Evolutionary conservation across 306 rosid genomes (phyloP).

Genomic region (Canavalia gladiata): DNA sequence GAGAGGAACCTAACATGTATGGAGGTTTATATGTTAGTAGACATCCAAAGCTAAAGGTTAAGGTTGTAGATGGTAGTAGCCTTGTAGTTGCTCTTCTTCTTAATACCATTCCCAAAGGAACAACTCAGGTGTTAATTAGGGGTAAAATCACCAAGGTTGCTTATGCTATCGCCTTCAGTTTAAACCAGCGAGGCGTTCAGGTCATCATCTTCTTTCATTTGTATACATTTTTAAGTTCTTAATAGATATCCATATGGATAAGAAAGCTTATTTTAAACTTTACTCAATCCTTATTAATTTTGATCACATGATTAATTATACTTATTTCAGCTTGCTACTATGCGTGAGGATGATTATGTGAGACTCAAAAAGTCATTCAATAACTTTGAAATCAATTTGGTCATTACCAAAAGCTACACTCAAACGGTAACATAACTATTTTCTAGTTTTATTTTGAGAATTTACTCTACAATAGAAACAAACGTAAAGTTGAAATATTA

Average conservation of each 20-base stretch:
- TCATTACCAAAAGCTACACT: slow-evolving; percentile 50
- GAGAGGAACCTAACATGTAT: slow-evolving; percentile 65
- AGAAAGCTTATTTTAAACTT: background rate
- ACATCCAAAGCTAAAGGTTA: slow-evolving; percentile 65
- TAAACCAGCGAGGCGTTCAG: slow-evolving; percentile 68
- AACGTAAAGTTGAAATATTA: background rate
- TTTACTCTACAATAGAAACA: background rate
- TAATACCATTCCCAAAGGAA: slow-evolving; percentile 66
- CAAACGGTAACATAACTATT: slow-evolving; percentile 54
- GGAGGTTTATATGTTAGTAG: slow-evolving; percentile 65
- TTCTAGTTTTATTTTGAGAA: background rate
- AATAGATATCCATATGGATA: no score
- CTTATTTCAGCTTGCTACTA: slow-evolving; percentile 59
- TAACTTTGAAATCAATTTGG: slow-evolving; percentile 46
- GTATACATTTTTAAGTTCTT: background rate
- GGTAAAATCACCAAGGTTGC: slow-evolving; percentile 81
- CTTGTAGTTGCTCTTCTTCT: slow-evolving; percentile 68
- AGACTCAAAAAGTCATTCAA: slow-evolving; percentile 62
- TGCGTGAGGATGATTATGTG: slow-evolving; percentile 54
- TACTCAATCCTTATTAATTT: background rate
- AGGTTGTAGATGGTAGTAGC: slow-evolving; percentile 82
- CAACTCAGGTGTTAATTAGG: slow-evolving; percentile 68
- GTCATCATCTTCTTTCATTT: slow-evolving; percentile 37
- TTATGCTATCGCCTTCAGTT: slow-evolving; percentile 60
- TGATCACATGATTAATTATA: background rate